Evolutionary conservation across 805 yeast species (phyloP).

Genomic region (Maudiozyma saulgeensis): DNA sequence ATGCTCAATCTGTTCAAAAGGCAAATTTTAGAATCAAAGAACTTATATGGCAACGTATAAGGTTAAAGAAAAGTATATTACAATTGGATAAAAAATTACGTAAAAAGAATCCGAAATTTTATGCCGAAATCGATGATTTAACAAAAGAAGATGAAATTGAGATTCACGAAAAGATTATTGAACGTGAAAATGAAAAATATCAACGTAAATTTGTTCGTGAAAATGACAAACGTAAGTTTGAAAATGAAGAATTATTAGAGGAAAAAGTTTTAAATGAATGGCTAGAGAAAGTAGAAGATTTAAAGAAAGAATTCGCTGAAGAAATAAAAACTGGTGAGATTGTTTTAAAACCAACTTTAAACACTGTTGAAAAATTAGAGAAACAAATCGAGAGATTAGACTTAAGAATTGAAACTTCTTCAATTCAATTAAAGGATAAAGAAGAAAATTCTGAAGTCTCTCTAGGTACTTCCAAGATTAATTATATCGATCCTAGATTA

Average conservation of each 20-base stretch:
- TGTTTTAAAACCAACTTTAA: conserved; percentile 41
- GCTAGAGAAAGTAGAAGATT: conserved; percentile 45
- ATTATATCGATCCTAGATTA: conserved; percentile 89
- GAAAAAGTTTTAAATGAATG: conserved; percentile 51
- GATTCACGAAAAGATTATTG: conserved; percentile 51
- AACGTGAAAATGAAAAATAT: conserved; percentile 55
- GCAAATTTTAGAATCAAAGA: conserved; percentile 71
- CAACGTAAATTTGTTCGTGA: conserved; percentile 63
- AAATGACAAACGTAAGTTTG: conserved; percentile 59
- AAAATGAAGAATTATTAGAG: conserved; percentile 43
- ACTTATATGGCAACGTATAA: conserved; percentile 72
- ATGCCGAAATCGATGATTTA: conserved; percentile 59
- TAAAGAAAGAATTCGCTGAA: conserved; percentile 39
- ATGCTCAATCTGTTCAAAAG: conserved; percentile 70
- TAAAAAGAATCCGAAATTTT: conserved; percentile 47
- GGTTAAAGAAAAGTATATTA: conserved; percentile 62
- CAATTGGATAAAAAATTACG: conserved; percentile 46
- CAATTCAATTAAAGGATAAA: conserved; percentile 75
- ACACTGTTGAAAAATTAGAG: conserved; percentile 58
- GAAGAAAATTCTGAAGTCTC: conserved; percentile 93
- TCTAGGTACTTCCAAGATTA: conserved; percentile 84
- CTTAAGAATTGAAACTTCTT: conserved; percentile 56
- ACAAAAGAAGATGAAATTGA: conserved; percentile 51
- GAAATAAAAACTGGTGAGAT: conserved; percentile 55
- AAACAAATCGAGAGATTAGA: conserved; percentile 65